A percentile compares a stretch with the other conserved stretches of the same genome.
Conservation (phyloP, 1,284 basidiomycete genomes). For the Boletus smithii region DNA sequence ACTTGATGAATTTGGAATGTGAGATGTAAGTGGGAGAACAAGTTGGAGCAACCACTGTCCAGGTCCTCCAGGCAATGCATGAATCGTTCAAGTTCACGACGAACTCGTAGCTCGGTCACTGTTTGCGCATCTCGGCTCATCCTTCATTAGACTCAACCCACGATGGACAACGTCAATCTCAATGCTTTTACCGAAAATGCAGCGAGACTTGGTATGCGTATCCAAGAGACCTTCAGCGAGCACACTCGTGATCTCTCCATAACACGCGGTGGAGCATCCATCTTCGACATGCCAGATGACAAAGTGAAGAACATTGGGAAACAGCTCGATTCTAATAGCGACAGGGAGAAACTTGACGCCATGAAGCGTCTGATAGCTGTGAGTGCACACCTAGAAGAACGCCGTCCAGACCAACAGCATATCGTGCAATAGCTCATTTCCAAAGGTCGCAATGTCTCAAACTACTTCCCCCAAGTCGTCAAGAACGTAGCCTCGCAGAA, state of each 20-base stretch:
- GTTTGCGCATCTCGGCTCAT: background rate
- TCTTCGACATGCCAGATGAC: constrained; percentile 70
- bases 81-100: constrained; percentile 1
- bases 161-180: constrained; percentile 50
- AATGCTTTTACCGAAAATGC: constrained; percentile 77
- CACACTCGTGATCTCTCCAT: constrained; percentile 70
- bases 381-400: constrained; percentile 30
- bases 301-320: constrained; percentile 74
- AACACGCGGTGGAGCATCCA: constrained; percentile 49
- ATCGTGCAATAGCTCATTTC: constrained; percentile 72
- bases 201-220: constrained; percentile 69
- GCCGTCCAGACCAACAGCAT: constrained; percentile 9
- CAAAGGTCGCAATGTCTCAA: constrained; percentile 87
- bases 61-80: background rate
- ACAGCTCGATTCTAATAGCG: constrained; percentile 82
- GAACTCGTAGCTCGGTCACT: constrained; percentile 3
- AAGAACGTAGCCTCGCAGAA: constrained; percentile 90
- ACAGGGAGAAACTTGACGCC: constrained; percentile 87
- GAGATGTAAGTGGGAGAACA: background rate
- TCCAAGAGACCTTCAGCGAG: constrained; percentile 77
- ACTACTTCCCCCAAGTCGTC: constrained; percentile 92
- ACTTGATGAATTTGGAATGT: constrained; percentile 2
- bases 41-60: background rate
- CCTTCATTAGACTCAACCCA: constrained; percentile 2
- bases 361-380: constrained; percentile 93